Evolutionary conservation across 2,329 filamentous ascomycete species (phyloP).

Genomic region (Aspergillus puulaauensis): DNA sequence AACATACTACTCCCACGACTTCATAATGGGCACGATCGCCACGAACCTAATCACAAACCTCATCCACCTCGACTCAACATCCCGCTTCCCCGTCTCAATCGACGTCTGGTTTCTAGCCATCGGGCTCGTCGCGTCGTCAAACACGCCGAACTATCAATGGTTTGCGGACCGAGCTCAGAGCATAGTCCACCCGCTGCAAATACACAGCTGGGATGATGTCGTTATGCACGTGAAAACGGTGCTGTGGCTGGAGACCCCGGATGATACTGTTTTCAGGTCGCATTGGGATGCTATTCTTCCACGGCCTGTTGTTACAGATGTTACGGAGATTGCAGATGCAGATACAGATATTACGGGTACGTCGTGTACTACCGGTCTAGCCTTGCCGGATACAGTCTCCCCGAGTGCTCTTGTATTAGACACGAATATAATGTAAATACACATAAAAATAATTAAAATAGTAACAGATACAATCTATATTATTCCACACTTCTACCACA

Average conservation of each 20-base stretch:
- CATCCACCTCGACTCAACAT: slow-evolving; percentile 12
- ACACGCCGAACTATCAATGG: slow-evolving; percentile 18
- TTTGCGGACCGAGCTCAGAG: slow-evolving; percentile 17
- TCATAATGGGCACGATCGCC: slow-evolving; percentile 39
- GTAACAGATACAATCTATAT: background rate
- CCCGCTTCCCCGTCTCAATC: slow-evolving; percentile 24
- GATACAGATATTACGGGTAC: too few relatives aligned
- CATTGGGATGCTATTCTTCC: slow-evolving; percentile 21
- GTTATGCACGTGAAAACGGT: slow-evolving; percentile 16
- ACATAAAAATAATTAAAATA: background rate
- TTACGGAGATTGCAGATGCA: too few relatives aligned
- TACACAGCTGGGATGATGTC: slow-evolving; percentile 11
- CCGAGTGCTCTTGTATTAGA: background rate
- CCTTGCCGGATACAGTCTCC: background rate
- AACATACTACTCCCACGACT: slow-evolving; percentile 56
- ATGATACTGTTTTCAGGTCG: slow-evolving; percentile 18
- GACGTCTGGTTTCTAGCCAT: slow-evolving; percentile 46
- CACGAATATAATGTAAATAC: too few relatives aligned
- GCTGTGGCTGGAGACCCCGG: slow-evolving; percentile 22
- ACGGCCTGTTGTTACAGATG: background rate
- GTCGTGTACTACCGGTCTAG: too few relatives aligned
- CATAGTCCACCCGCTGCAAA: slow-evolving; percentile 10
- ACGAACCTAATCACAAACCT: slow-evolving; percentile 34
- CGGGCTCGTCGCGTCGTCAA: slow-evolving; percentile 36
- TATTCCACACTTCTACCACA: too few relatives aligned